Percentiles rank a stretch among this genome's conserved stretches.
These are phyloP conservation scores for Calocera viscosa DNA, from an alignment of 768 basidiomycete genomes.

Conservation along the genomic window DNA sequence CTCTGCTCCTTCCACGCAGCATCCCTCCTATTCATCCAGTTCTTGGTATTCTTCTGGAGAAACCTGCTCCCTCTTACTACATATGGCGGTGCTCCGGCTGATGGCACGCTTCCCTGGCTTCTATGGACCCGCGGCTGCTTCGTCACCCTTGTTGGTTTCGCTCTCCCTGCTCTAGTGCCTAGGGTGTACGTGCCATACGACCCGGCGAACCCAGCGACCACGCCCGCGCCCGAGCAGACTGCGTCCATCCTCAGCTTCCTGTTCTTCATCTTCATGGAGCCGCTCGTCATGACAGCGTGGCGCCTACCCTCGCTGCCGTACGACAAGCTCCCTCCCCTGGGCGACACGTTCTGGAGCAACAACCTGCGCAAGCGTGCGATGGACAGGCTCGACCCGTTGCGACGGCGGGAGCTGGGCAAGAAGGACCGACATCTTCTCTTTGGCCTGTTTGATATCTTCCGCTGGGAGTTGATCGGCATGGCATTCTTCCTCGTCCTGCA, in stretches of 20 bases:
- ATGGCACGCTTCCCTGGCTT: neutral
- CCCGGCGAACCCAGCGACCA: neutral
- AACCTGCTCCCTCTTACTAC: conserved; percentile 13
- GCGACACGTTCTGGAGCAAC: conserved; percentile 22
- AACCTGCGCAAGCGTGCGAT: conserved; percentile 24
- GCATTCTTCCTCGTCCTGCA: conserved; percentile 17
- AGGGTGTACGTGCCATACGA: conserved; percentile 10
- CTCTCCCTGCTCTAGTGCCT: conserved; percentile 8
- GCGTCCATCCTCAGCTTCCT: conserved; percentile 13
- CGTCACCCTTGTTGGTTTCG: conserved; percentile 8
- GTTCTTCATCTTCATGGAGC: conserved; percentile 11
- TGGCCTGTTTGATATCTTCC: conserved; percentile 21
- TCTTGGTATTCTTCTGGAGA: conserved; percentile 5
- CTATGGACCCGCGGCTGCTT: neutral
- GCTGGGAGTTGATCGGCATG: conserved; percentile 19
- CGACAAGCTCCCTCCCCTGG: conserved; percentile 13
- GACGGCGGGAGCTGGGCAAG: conserved; percentile 19
- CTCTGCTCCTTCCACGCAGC: neutral
- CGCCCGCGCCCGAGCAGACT: conserved; percentile 12
- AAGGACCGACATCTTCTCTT: conserved; percentile 24
- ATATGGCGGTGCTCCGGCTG: conserved; percentile 6
- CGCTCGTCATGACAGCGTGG: conserved; percentile 4
- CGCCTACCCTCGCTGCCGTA: conserved; percentile 3
- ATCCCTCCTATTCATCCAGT: neutral
- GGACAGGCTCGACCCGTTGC: conserved; percentile 24